These are phyloP conservation scores for Lachnellula suecica DNA, from an alignment of 2,329 filamentous ascomycete genomes.

Conservation along the genomic window DNA sequence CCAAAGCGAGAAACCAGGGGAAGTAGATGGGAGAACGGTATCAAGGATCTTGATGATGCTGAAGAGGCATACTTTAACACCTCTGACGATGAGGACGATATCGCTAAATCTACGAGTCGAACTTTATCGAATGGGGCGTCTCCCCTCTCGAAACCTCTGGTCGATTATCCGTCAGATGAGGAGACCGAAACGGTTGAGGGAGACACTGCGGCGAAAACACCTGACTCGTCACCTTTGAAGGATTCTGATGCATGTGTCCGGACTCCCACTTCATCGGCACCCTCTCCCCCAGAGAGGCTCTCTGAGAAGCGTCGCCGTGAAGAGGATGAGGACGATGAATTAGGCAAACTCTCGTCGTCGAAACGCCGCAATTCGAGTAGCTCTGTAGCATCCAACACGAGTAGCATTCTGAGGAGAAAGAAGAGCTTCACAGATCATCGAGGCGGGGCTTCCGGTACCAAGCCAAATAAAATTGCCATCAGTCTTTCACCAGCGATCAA, in stretches of 20 bases:
- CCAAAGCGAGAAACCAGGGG: constrained; percentile 50
- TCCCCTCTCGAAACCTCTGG: constrained; percentile 68
- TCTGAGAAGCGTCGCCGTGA: constrained; percentile 89
- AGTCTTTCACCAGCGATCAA: constrained; percentile 47
- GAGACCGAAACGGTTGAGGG: constrained; percentile 68
- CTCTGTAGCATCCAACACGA: constrained; percentile 26
- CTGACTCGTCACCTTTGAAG: constrained; percentile 21
- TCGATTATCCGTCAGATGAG: constrained; percentile 92
- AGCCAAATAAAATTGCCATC: constrained; percentile 57
- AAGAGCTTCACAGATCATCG: constrained; percentile 45
- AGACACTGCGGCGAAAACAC: constrained; percentile 32
- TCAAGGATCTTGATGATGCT: constrained; percentile 80
- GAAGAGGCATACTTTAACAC: constrained; percentile 95
- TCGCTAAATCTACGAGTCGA: constrained; percentile 38
- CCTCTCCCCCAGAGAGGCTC: constrained; percentile 68
- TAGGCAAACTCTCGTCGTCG: constrained; percentile 72
- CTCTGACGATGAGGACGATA: constrained; percentile 82
- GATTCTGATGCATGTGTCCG: constrained; percentile 20
- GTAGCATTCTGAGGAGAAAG: constrained; percentile 39
- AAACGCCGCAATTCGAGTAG: constrained; percentile 59
- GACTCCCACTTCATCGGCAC: constrained; percentile 30
- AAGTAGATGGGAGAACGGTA: constrained; percentile 60
- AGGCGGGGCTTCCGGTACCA: constrained; percentile 35
- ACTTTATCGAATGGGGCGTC: constrained; percentile 60
- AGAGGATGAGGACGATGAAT: constrained; percentile 88